Evolutionary conservation across 495 filamentous ascomycete species (phyloP).

Genomic region (Cairneyella variabilis): DNA sequence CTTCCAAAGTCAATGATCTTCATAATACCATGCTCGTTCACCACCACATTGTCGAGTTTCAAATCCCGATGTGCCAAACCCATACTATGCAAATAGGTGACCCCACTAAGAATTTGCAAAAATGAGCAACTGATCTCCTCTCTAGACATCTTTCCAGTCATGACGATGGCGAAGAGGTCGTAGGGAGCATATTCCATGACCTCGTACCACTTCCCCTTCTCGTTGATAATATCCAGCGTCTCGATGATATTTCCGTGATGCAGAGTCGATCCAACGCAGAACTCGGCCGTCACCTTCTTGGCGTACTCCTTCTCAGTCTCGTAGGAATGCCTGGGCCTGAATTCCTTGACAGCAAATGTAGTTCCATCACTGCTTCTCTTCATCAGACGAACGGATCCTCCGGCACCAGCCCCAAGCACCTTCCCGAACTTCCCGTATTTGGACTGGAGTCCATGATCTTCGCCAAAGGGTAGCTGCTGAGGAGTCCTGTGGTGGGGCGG

Average conservation of each 20-base stretch:
- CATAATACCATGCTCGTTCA: conserved; percentile 97
- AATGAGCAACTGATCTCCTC: conserved; percentile 89
- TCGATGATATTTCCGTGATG: conserved; percentile 99
- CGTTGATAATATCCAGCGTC: conserved; percentile 93
- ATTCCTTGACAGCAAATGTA: conserved; percentile 97
- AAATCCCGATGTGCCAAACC: conserved; percentile 93
- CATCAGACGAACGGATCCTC: conserved; percentile 92
- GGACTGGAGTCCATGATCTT: conserved; percentile 84
- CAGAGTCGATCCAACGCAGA: conserved; percentile 94
- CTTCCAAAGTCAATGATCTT: conserved; percentile 99
- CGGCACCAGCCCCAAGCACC: conserved; percentile 89
- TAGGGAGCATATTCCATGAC: conserved; percentile 99
- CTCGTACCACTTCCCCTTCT: conserved; percentile 94
- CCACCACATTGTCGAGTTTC: conserved; percentile 97
- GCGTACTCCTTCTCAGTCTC: conserved; percentile 93
- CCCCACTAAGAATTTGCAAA: conserved; percentile 90
- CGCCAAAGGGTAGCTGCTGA: conserved; percentile 80
- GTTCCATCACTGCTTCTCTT: conserved; percentile 85
- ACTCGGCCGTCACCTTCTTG: conserved; percentile 99
- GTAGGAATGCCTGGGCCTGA: conserved; percentile 87
- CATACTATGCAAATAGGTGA: conserved; percentile 97
- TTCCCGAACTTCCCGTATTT: conserved; percentile 96
- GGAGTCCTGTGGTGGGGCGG: conserved; percentile 52
- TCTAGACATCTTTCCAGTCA: conserved; percentile 97
- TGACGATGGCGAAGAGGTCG: conserved; percentile 96